Base-by-base conservation (phyloP, 768 basidiomycete genomes). In the Boletus vermiculosoides region DNA sequence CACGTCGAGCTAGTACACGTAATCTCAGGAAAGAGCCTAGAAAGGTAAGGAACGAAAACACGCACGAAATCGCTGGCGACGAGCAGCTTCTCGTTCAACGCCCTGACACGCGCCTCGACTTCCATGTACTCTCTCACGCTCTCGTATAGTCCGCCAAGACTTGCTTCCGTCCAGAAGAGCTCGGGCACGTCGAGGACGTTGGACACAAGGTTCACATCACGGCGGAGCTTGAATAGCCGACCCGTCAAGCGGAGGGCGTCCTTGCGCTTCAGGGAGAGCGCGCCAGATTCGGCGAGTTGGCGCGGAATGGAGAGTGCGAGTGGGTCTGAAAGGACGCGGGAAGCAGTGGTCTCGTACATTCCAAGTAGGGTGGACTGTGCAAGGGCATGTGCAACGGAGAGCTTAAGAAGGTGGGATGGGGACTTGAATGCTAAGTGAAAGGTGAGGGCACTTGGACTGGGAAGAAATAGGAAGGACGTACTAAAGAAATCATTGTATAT, bases 401-500 rank as follows among this genome's bases (percentile, higher is more conserved):
- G 80, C 65, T 94, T 92, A 45, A 93, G 85, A 40, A 94, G 83
- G 65, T 93, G 92, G 0, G 94, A 95, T 25, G 86, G 88, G 1
- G 91, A 90, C 76, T 94, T 95, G 68, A 97, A 87, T 4, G 95
- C 94, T 95, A 61, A 5, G 28, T 6, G 45, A 48, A 47, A 41
- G 15, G 6, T 47, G 20, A 60, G 41, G 13, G 46, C 23, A 36
- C 25, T 12, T 28, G 25, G 7, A 30, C 31, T 36, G 10, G 60
- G 8, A 31, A 23, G 20, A 36, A 25, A 50, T 31, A 10, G 39
- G n/a, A 52, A 30, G 28, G 11, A 78, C 88, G 63, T 66, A 94
- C 94, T 94, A 75, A 95, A 96, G 74, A 95, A 92, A 71, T 96
- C 94, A 59, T 98, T 96, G 75, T 92, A 97, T 61, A 98, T 94